These are phyloP conservation scores for Agrostemma githago DNA, from an alignment of 148 eudicot species.

Conservation along the genomic window DNA sequence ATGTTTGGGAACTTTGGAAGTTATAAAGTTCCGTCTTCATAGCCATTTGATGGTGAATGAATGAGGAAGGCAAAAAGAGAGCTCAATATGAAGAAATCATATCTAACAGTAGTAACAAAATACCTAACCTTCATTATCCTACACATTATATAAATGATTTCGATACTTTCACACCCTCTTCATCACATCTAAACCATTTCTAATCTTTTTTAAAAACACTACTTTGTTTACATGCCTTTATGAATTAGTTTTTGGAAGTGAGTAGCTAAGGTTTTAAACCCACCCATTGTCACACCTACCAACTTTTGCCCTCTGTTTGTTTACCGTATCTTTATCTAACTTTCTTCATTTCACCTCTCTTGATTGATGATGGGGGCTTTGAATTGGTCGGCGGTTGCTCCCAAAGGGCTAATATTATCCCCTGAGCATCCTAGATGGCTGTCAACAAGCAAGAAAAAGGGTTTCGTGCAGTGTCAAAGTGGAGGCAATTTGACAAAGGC, in stretches of 20 bases:
- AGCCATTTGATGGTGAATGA: constrained; percentile 43
- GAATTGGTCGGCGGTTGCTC: constrained; percentile 45
- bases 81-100: constrained; percentile 40
- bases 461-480: constrained; percentile 47
- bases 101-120: constrained; percentile 27
- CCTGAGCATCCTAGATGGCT: constrained; percentile 25
- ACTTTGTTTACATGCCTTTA: constrained; percentile 46
- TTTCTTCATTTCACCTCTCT: constrained; percentile 29
- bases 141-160: constrained; percentile 32
- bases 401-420: constrained; percentile 25
- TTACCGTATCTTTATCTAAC: constrained; percentile 38
- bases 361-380: constrained; percentile 77
- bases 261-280: constrained; percentile 46
- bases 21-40: constrained; percentile 33
- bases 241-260: constrained; percentile 35
- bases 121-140: constrained; percentile 72
- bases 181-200: constrained; percentile 48
- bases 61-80: constrained; percentile 73
- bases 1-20: constrained; percentile 9
- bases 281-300: constrained; percentile 43
- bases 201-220: constrained; percentile 34
- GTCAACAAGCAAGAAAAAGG: constrained; percentile 30
- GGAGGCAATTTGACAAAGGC: constrained; percentile 44
- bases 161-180: constrained; percentile 28
- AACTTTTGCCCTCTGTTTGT: constrained; percentile 27